Base-by-base conservation (phyloP, 2,329 filamentous ascomycete genomes). In the Exophiala calicioides region DNA sequence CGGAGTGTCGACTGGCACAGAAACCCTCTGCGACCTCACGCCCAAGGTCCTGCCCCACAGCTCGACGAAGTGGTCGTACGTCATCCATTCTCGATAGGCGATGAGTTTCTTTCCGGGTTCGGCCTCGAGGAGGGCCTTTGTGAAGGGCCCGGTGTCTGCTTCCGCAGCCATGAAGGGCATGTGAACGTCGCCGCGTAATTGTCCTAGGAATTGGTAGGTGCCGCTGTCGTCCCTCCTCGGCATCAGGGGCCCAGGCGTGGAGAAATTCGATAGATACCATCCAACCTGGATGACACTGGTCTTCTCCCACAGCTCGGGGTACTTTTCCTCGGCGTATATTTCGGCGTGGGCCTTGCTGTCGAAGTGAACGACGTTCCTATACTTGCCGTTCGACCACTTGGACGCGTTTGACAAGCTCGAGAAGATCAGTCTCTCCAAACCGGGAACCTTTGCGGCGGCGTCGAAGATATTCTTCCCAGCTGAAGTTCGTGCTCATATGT, bases 401-500 rank as follows among this genome's bases (percentile, higher is more conserved):
- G 51, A 57, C 0, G 73, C 75, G 53, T 78, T 65, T 54, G 74
- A 77, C 50, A 80, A 56, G 0, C 75, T 78, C 23, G 76, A 80
- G 2, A 67, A 75, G 4, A 79, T 60, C 47, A 79, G 75, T 0
- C 75, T 59, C 20, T 73, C 72, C 1, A 80, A 63, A 0, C 58
- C 65, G 0, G 65, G 62, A 0, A 65, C 66, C 0, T 61, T 55
- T 1, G 74, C 74, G 0, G 77, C 78, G 0, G 77, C 78, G 50
- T 79, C 72, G 3, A 70, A 75, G 21, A 82, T 76, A 48, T 81
- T 82, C 50, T 69, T 73, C 78, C 77, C 42, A 80, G 73, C 10
- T 65, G 65, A 5, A 70, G 59, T 61, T 82, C 79, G 2, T 72
- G 61, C 1, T 77, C 65, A 50, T 74, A 77, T 1, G 73, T 73